Evolutionary conservation across 2,329 filamentous ascomycete genomes (phyloP).

Genomic region (Diaporthe citri): DNA sequence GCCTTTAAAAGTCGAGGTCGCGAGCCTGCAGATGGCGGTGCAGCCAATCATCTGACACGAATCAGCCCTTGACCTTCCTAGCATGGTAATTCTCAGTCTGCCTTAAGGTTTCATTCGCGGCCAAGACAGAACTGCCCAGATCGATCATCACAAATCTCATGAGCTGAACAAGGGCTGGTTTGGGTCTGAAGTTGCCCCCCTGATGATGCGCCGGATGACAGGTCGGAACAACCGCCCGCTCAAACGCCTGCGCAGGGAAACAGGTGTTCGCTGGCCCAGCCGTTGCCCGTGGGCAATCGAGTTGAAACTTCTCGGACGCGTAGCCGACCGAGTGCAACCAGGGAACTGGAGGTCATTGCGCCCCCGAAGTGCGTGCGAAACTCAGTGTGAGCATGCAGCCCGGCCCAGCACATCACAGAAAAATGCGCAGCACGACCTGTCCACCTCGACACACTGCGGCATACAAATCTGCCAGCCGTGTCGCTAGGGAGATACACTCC

Average conservation of each 20-base stretch:
- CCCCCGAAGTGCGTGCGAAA: neutral
- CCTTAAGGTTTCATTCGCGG: conserved; percentile 25
- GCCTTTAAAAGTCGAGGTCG: conserved; percentile 32
- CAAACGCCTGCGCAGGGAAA: conserved; percentile 12
- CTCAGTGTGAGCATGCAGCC: neutral
- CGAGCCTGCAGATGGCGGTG: conserved; percentile 24
- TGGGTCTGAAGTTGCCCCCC: conserved; percentile 22
- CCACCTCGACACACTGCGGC: neutral
- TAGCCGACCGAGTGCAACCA: neutral
- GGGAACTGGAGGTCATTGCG: conserved; percentile 18
- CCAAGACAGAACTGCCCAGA: conserved; percentile 9
- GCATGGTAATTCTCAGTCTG: conserved; percentile 25
- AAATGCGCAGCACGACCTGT: neutral
- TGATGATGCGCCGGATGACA: conserved; percentile 22
- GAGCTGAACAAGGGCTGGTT: conserved; percentile 8
- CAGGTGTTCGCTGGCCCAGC: conserved; percentile 13
- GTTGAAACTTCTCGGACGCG: conserved; percentile 21
- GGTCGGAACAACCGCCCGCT: conserved; percentile 16
- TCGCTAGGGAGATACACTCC: neutral
- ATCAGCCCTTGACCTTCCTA: conserved; percentile 25
- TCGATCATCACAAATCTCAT: conserved; percentile 19
- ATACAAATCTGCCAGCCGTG: neutral
- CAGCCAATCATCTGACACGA: conserved; percentile 35
- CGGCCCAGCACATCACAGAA: neutral
- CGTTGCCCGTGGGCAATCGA: neutral